Evolutionary conservation across 2,329 filamentous ascomycete species (phyloP).

Genomic region (Talaromyces funiculosus): DNA sequence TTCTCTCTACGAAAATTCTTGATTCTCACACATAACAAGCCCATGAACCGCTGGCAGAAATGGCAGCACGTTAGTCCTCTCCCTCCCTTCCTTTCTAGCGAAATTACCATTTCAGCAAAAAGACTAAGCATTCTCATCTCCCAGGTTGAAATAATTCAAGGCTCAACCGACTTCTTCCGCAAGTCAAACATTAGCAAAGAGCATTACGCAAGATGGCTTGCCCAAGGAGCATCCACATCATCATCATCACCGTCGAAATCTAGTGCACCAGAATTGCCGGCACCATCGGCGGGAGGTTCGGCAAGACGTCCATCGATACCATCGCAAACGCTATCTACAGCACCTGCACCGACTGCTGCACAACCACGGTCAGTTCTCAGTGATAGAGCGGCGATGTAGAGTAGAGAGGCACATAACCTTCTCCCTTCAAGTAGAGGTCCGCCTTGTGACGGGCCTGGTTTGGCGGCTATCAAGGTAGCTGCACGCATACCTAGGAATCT

Average conservation of each 20-base stretch:
- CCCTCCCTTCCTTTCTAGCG: too few species aligned
- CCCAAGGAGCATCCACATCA: background rate
- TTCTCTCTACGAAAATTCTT: conserved; percentile 29
- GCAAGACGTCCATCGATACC: background rate
- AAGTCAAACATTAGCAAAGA: conserved; percentile 9
- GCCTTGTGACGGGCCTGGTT: background rate
- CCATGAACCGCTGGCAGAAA: conserved; percentile 23
- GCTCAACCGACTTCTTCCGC: conserved; percentile 8
- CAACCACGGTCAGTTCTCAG: background rate
- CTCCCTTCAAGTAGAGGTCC: background rate
- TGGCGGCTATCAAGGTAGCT: background rate
- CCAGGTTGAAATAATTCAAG: conserved; percentile 8
- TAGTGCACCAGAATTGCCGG: background rate
- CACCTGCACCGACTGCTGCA: background rate
- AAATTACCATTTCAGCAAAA: too few species aligned
- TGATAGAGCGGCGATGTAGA: background rate
- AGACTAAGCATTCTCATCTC: background rate
- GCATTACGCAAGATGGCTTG: conserved; percentile 7
- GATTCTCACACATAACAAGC: conserved; percentile 23
- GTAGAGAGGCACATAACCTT: background rate
- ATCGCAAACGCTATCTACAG: background rate
- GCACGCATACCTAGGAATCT: background rate
- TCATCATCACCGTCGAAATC: background rate
- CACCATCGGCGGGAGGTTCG: background rate
- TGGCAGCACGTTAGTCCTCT: conserved; percentile 26